These are phyloP conservation scores for Hymenochaete sp. DNA, from an alignment of 1,284 basidiomycete species.

Conservation along the genomic window DNA sequence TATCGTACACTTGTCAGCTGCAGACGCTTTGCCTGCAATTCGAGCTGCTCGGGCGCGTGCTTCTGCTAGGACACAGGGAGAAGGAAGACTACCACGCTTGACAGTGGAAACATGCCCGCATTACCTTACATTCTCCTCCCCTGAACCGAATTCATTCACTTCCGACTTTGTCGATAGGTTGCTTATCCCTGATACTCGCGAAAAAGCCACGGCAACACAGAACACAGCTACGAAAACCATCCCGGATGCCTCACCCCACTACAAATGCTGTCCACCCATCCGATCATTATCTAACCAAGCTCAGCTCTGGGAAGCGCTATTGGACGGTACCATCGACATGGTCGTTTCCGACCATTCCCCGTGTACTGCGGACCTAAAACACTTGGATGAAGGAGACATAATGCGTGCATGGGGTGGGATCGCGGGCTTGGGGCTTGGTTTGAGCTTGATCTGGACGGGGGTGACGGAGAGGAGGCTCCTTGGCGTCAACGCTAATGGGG, in stretches of 20 bases:
- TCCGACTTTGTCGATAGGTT: too few species aligned
- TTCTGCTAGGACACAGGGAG: too few species aligned
- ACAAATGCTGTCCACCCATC: constrained; percentile 95
- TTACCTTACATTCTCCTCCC: constrained; percentile 64
- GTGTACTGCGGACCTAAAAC: constrained; percentile 76
- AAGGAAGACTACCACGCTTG: too few species aligned
- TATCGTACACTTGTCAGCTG: constrained; percentile 87
- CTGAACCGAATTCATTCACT: too few species aligned
- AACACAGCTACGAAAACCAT: too few species aligned
- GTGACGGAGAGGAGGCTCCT: too few species aligned
- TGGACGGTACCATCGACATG: constrained; percentile 77
- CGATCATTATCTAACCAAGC: constrained; percentile 66
- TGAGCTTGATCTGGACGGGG: constrained; percentile 82
- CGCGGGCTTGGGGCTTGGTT: constrained; percentile 77
- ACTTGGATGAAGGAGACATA: constrained; percentile 68
- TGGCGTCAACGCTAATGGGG: too few species aligned
- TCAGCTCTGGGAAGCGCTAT: constrained; percentile 69
- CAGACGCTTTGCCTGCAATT: constrained; percentile 70
- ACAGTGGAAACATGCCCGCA: constrained; percentile 95
- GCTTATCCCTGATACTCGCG: too few species aligned
- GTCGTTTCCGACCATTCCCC: constrained; percentile 93
- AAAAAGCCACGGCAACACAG: too few species aligned
- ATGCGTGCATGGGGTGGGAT: constrained; percentile 93
- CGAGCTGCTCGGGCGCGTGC: constrained; percentile 56
- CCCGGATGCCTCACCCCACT: constrained; percentile 66